A percentile compares a stretch with the other conserved stretches of the same genome.
Conservation (phyloP, 2,329 filamentous ascomycete genomes). For the Pestalotiopsis sp. region DNA sequence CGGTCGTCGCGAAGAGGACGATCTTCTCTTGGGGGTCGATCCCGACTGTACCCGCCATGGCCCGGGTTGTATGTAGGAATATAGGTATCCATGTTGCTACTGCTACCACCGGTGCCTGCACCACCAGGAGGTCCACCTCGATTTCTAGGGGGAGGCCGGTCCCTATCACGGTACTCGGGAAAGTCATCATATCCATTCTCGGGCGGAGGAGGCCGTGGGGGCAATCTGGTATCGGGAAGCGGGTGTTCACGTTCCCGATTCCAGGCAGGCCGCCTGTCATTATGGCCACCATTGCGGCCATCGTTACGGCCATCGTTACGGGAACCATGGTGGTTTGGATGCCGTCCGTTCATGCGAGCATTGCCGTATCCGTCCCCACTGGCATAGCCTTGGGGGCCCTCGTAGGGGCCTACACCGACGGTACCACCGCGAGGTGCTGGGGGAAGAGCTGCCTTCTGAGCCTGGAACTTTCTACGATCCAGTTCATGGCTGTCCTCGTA, state of each 20-base stretch:
- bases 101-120: conserved; percentile 25
- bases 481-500: conserved; percentile 97
- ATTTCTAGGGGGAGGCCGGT: conserved; percentile 34
- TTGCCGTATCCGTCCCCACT: conserved; percentile 54
- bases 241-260: conserved; percentile 47
- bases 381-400: conserved; percentile 54
- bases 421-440: conserved; percentile 91
- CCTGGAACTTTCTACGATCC: conserved; percentile 88
- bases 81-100: conserved; percentile 49
- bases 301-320: conserved; percentile 29
- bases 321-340: conserved; percentile 36
- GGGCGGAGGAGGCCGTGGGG: conserved; percentile 52
- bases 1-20: conserved; percentile 31
- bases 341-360: conserved; percentile 37
- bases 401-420: conserved; percentile 71
- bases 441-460: conserved; percentile 80
- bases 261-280: conserved; percentile 53
- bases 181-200: conserved; percentile 42
- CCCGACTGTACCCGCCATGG: conserved; percentile 24
- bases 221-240: conserved; percentile 40
- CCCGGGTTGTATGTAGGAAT: conserved; percentile 48
- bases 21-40: conserved; percentile 25
- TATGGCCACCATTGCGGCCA: conserved; percentile 38
- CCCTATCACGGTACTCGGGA: conserved; percentile 42
- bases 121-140: conserved; percentile 13